phyloP scores from a whole-genome alignment of 2,329 filamentous ascomycete genomes.

The Lasiodiplodia sp. region DNA sequence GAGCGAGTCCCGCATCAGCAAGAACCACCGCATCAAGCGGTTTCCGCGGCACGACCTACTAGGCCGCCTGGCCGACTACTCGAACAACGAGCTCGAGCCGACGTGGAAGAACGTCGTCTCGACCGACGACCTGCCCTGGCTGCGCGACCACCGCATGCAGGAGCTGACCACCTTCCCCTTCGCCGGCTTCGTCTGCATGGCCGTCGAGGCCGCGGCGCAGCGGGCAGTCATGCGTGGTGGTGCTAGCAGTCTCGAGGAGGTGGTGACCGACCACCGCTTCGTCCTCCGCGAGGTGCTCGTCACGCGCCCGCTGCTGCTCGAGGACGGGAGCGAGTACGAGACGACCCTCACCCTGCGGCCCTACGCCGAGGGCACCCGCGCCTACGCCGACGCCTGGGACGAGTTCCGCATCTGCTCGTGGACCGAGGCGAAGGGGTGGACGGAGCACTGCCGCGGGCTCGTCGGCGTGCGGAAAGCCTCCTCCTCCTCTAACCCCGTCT shows the following conservation, averaged over 20 bases:
- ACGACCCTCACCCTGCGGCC: background rate
- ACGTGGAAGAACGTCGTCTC: conserved; percentile 35
- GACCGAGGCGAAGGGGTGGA: conserved; percentile 20
- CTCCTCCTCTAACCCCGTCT: conserved; percentile 7
- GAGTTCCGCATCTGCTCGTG: conserved; percentile 29
- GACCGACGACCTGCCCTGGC: conserved; percentile 38
- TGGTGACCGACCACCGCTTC: conserved; percentile 11
- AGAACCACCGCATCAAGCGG: conserved; percentile 14
- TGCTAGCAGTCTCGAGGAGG: background rate
- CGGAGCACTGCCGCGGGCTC: conserved; percentile 27
- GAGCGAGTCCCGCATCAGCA: conserved; percentile 29
- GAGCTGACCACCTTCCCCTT: conserved; percentile 40
- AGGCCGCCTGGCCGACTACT: conserved; percentile 38
- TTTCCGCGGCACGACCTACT: conserved; percentile 37
- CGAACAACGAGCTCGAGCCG: conserved; percentile 30
- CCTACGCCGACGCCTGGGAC: conserved; percentile 25
- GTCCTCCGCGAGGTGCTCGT: conserved; percentile 20
- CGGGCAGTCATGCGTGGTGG: conserved; percentile 9
- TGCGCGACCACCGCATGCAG: conserved; percentile 38
- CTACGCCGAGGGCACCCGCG: conserved; percentile 21
- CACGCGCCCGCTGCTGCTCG: conserved; percentile 16
- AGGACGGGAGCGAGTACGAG: conserved; percentile 23
- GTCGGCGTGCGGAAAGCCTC: conserved; percentile 23
- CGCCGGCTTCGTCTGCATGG: conserved; percentile 42
- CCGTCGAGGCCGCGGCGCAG: conserved; percentile 38